Percentiles rank a stretch among this genome's conserved stretches.
Evolutionary conservation across 2,329 filamentous ascomycete genomes (phyloP).

Genomic region (Botrytis galanthina): DNA sequence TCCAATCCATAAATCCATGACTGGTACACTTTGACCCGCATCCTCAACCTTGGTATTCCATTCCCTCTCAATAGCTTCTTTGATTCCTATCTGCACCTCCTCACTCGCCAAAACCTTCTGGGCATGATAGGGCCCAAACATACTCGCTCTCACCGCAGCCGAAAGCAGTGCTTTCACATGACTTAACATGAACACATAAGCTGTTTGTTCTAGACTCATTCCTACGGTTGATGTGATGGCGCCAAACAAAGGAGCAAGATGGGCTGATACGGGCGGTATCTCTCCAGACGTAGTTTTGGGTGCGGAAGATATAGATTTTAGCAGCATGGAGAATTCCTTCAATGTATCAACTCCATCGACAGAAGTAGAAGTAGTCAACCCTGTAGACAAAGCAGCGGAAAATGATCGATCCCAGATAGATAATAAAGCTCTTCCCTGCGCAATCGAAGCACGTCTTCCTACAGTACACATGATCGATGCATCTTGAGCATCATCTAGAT

Average conservation of each 20-base stretch:
- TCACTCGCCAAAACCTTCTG: constrained; percentile 67
- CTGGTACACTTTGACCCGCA: constrained; percentile 72
- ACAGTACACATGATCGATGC: constrained; percentile 78
- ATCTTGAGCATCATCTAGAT: constrained; percentile 73
- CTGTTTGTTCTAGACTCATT: constrained; percentile 59
- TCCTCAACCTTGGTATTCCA: constrained; percentile 59
- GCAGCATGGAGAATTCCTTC: constrained; percentile 32
- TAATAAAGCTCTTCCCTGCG: constrained; percentile 73
- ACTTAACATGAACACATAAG: constrained; percentile 72
- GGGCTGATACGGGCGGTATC: constrained; percentile 53
- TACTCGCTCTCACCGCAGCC: constrained; percentile 72
- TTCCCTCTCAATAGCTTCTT: constrained; percentile 56
- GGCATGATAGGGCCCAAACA: constrained; percentile 78
- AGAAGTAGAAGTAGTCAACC: constrained; percentile 22
- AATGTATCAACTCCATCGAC: constrained; percentile 29
- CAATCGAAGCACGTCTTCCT: constrained; percentile 69
- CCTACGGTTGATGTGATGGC: constrained; percentile 61
- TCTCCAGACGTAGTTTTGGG: constrained; percentile 21
- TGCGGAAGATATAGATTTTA: constrained; percentile 31
- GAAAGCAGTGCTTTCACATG: constrained; percentile 75
- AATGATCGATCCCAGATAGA: constrained; percentile 75
- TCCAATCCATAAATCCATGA: constrained; percentile 80
- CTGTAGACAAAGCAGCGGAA: constrained; percentile 40
- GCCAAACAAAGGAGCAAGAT: constrained; percentile 71
- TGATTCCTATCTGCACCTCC: constrained; percentile 57